Evolutionary conservation across 2,329 filamentous ascomycete genomes (phyloP), one percentile per base, ranked within the genome.

Genomic region (Fusarium udum): DNA sequence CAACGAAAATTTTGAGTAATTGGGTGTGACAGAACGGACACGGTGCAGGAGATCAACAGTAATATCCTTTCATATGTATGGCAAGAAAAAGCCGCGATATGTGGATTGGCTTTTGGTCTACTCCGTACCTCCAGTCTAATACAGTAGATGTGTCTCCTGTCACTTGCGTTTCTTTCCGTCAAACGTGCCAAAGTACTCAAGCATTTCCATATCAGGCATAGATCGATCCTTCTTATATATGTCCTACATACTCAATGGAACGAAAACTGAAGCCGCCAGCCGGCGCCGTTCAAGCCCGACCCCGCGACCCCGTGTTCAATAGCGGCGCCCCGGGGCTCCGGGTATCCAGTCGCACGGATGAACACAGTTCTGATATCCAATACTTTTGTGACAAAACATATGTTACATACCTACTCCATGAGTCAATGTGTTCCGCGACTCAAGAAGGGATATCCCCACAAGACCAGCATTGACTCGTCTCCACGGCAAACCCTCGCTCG

Each of bases 241-340:
- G 37, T 39, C 37, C 37, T 39, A 39, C 37, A 37, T 51, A 70
- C 32, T 51, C 32, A 32, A 57, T 59, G 49, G 61, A 51, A 61
- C 39, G 20, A 62, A 58, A 59, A 46, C 48, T 57, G 40, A 74
- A 70, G 61, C 53, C 45, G 43, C 62, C 53, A 24, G 58, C 45
- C 61, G 58, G 59, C 61, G 58, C 67, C 66, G 71, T 67, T 60
- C 62, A 72, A 74, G 71, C 49, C 71, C 71, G 71, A 61, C 60
- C 32, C 67, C 66, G 52, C 67, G 59, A 55, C 45, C 52, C 52
- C 60, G 67, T 42, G 39, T 46, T 43, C 40, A 52, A 69, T 69
- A 53, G 32, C 59, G 52, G 46, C 46, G 67, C 60, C 58, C 66
- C 60, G 66, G 52, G 59, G 61, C 71, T 63, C 67, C 71, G 71